Conservation (phyloP, 805 yeast species). For the Saccharomycopsis sp. region DNA sequence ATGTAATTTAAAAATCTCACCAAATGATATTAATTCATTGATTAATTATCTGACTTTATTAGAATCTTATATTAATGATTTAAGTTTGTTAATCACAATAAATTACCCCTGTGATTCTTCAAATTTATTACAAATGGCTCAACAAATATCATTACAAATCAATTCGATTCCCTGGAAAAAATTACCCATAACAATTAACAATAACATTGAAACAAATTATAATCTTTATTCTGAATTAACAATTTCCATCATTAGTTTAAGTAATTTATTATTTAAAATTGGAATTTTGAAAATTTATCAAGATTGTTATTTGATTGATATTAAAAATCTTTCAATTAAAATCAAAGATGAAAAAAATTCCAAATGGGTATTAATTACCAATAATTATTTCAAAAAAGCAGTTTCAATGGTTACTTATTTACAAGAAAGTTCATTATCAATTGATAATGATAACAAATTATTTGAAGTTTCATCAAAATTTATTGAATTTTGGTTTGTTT, state of each 20-base stretch:
- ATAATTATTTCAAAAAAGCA: constrained; percentile 15
- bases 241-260: constrained; percentile 5
- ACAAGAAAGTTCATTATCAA: not conserved
- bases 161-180: constrained; percentile 10
- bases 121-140: too few relatives aligned
- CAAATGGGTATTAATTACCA: constrained; percentile 8
- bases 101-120: not conserved
- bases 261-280: constrained; percentile 7
- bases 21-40: constrained; percentile 1
- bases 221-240: too few relatives aligned
- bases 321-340: not conserved
- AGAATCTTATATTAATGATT: constrained; percentile 6
- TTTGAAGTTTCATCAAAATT: constrained; percentile 10
- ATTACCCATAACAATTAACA: constrained; percentile 3
- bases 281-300: constrained; percentile 3
- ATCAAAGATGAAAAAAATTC: constrained; percentile 1
- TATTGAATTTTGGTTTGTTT: constrained; percentile 7
- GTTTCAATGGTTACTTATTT: constrained; percentile 5
- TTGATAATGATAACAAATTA: not conserved
- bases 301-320: constrained; percentile 7
- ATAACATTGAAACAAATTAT: not conserved
- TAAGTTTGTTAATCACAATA: constrained; percentile 1
- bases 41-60: constrained; percentile 3
- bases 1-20: too few relatives aligned
- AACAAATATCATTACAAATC: not conserved